Conservation (phyloP, 805 yeast genomes). For the Tetrapisispora taiwanensis region DNA sequence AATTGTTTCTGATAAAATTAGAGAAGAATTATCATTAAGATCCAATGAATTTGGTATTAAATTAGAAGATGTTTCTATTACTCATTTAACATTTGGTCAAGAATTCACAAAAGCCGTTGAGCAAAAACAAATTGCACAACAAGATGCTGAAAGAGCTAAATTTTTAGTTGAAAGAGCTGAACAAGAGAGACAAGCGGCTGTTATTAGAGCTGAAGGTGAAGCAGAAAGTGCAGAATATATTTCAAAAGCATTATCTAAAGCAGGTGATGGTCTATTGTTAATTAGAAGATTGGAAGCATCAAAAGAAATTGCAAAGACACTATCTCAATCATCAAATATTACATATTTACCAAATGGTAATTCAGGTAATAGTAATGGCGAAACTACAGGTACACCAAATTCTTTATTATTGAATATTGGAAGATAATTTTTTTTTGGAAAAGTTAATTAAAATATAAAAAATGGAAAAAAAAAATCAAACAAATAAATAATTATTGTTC, state of each 20-base stretch:
- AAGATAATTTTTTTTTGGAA: slow-evolving; percentile 36
- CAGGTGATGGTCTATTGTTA: slow-evolving; percentile 90
- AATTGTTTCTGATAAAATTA: slow-evolving; percentile 78
- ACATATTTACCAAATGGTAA: slow-evolving; percentile 68
- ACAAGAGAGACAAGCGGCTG: slow-evolving; percentile 90
- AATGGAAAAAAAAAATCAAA: background rate
- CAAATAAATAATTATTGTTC: no score
- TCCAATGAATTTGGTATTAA: slow-evolving; percentile 83
- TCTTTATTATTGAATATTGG: slow-evolving; percentile 59
- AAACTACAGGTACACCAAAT: slow-evolving; percentile 34
- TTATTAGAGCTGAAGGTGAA: slow-evolving; percentile 97
- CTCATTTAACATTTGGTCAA: slow-evolving; percentile 93
- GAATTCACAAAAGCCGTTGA: slow-evolving; percentile 98
- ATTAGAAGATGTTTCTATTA: slow-evolving; percentile 93
- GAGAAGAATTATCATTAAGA: slow-evolving; percentile 73
- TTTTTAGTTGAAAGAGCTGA: slow-evolving; percentile 91
- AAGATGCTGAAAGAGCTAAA: slow-evolving; percentile 95
- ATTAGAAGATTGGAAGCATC: slow-evolving; percentile 95
- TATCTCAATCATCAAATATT: slow-evolving; percentile 74
- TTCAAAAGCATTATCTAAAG: slow-evolving; percentile 82
- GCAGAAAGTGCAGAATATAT: slow-evolving; percentile 97
- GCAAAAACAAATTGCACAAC: slow-evolving; percentile 98
- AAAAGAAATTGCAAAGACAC: slow-evolving; percentile 84
- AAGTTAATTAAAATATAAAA: no score
- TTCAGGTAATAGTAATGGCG: slow-evolving; percentile 23